phyloP scores from a whole-genome alignment of 2,329 filamentous ascomycete genomes.

The Neonectria coccinea region DNA sequence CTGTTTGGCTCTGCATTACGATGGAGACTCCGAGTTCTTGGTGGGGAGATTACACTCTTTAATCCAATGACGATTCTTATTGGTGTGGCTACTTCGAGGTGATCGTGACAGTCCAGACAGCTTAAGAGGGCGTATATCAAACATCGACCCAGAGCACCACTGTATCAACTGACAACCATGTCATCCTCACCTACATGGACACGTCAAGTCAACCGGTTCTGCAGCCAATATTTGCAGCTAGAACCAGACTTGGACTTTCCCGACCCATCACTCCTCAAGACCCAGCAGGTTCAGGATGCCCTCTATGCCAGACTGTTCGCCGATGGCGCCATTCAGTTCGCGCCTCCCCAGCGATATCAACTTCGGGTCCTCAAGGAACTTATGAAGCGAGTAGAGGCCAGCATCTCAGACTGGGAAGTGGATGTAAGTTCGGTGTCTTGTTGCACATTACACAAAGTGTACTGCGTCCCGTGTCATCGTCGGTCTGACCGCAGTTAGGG shows the following conservation, averaged over 20 bases:
- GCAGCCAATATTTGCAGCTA: slow-evolving; percentile 83
- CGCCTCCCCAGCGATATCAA: slow-evolving; percentile 77
- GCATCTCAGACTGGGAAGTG: slow-evolving; percentile 84
- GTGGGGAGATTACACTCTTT: slow-evolving; percentile 34
- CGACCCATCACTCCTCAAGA: slow-evolving; percentile 66
- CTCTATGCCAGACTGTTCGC: slow-evolving; percentile 77
- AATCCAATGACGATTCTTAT: slow-evolving; percentile 29
- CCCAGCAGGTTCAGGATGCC: slow-evolving; percentile 71
- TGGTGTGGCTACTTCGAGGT: slow-evolving; percentile 28
- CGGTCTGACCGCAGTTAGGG: slow-evolving; percentile 66
- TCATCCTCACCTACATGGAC: slow-evolving; percentile 33
- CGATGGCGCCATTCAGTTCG: slow-evolving; percentile 62
- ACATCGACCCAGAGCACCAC: neutral
- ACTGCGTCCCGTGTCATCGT: neutral
- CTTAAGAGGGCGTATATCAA: slow-evolving; percentile 12
- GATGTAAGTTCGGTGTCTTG: slow-evolving; percentile 72
- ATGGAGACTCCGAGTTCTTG: slow-evolving; percentile 35
- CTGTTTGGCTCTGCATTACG: slow-evolving; percentile 26
- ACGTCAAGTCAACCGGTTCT: slow-evolving; percentile 63
- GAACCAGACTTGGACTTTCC: slow-evolving; percentile 75
- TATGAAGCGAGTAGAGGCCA: slow-evolving; percentile 74
- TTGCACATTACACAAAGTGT: neutral
- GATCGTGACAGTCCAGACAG: slow-evolving; percentile 20
- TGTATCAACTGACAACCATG: neutral
- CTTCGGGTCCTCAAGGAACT: slow-evolving; percentile 80